These are phyloP conservation scores for Ophiocordyceps camponoti-leonardi DNA, from an alignment of 2,329 filamentous ascomycete species.

Conservation along the genomic window DNA sequence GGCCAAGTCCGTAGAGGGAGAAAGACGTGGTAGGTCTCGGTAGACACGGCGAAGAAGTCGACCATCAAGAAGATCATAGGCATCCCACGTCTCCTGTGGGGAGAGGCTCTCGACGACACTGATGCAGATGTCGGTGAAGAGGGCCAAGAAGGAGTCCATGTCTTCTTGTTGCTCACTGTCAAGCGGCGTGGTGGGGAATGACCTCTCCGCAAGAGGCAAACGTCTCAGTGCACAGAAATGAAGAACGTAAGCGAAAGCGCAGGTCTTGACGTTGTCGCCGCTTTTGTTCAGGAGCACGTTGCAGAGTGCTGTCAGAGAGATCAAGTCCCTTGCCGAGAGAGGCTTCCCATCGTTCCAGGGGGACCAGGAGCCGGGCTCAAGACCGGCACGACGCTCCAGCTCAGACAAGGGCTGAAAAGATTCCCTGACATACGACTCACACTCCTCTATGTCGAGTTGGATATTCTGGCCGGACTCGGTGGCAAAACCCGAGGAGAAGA, in stretches of 20 bases:
- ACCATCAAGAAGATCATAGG: conserved; percentile 16
- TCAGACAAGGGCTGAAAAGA: background rate
- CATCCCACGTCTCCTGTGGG: conserved; percentile 7
- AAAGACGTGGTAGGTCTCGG: conserved; percentile 2
- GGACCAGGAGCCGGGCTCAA: background rate
- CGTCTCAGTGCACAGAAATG: conserved; percentile 11
- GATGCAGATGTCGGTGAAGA: conserved; percentile 9
- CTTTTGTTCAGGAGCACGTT: conserved; percentile 3
- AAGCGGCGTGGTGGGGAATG: conserved; percentile 2
- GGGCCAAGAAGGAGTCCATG: conserved; percentile 1
- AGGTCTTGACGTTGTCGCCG: background rate
- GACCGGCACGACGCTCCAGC: background rate
- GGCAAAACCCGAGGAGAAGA: background rate
- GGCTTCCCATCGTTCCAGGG: conserved; percentile 4
- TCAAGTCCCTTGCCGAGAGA: conserved; percentile 4
- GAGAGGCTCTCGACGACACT: conserved; percentile 3
- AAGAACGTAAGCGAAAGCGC: conserved; percentile 7
- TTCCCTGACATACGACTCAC: background rate
- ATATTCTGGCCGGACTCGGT: background rate
- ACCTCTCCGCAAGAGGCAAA: conserved; percentile 8
- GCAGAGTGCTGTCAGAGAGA: conserved; percentile 5
- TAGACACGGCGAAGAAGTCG: conserved; percentile 11
- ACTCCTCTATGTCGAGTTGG: background rate
- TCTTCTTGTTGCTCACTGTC: background rate
- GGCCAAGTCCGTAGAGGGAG: background rate